These are phyloP conservation scores for Forsythia suspensa DNA, from an alignment of 257 asterid genomes.

Conservation along the genomic window DNA sequence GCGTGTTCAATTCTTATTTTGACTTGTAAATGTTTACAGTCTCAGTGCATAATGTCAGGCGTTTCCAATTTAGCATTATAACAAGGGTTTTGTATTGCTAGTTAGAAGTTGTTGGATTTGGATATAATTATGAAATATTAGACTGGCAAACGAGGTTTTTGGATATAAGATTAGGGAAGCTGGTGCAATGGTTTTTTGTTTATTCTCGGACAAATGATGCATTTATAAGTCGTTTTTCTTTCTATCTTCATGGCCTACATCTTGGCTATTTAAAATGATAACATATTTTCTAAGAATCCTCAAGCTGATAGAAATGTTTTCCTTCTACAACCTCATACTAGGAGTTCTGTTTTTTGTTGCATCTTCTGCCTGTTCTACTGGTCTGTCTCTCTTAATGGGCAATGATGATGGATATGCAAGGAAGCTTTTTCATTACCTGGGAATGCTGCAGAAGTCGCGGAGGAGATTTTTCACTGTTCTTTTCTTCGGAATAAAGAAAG, in stretches of 20 bases:
- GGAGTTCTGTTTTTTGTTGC: background rate
- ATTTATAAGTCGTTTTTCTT: background rate
- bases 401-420: constrained; percentile 2
- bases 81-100: constrained; percentile 8
- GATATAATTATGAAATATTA: background rate
- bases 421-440: constrained; percentile 17
- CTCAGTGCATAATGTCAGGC: background rate
- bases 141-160: background rate
- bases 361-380: constrained; percentile 16
- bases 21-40: background rate
- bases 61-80: constrained; percentile 12
- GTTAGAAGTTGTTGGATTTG: background rate
- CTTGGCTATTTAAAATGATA: background rate
- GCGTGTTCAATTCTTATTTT: background rate
- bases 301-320: background rate
- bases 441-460: background rate
- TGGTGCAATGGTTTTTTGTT: background rate
- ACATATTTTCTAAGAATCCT: background rate
- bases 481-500: constrained; percentile 12
- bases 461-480: constrained; percentile 1
- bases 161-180: background rate
- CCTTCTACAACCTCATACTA: background rate
- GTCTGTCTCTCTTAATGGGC: constrained; percentile 11
- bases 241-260: background rate
- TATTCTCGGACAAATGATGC: background rate